Conservation (phyloP, 306 rosid genomes). For the Fragaria nilgerrensis region DNA sequence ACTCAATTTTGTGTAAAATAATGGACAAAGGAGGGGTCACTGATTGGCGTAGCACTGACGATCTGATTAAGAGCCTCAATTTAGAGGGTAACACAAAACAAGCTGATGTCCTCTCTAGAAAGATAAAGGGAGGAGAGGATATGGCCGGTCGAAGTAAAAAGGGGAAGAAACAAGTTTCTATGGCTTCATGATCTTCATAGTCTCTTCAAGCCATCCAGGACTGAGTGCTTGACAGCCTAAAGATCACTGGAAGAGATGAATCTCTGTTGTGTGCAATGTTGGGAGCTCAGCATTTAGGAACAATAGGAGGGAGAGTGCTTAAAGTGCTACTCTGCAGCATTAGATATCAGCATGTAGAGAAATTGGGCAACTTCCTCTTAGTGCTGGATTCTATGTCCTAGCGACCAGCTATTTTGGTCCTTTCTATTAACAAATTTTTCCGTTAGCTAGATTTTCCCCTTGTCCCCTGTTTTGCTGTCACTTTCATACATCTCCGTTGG, state of each 20-base stretch:
- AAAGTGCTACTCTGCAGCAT: neutral
- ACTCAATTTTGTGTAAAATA: constrained; percentile 76
- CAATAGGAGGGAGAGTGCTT: neutral
- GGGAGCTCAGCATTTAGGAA: neutral
- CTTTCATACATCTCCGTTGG: neutral
- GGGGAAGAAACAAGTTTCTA: constrained; percentile 46
- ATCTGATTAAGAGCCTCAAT: constrained; percentile 72
- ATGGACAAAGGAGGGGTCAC: constrained; percentile 69
- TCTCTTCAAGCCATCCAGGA: neutral
- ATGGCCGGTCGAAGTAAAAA: constrained; percentile 31
- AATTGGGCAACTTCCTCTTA: neutral
- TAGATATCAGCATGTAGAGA: constrained; percentile 4
- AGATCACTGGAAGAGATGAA: constrained; percentile 3
- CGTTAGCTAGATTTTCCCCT: neutral
- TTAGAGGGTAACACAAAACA: constrained; percentile 92
- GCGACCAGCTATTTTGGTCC: neutral
- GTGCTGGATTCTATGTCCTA: neutral
- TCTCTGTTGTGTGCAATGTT: neutral
- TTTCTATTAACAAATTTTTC: neutral
- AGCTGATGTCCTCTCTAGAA: constrained; percentile 82
- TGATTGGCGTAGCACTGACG: constrained; percentile 63
- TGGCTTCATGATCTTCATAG: constrained; percentile 37
- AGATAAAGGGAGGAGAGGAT: constrained; percentile 49
- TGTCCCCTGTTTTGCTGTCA: neutral
- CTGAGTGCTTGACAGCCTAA: neutral